A percentile compares a stretch with the other conserved stretches of the same genome.
Conservation (phyloP, 306 rosid species). For the Cucurbita moschata region DNA sequence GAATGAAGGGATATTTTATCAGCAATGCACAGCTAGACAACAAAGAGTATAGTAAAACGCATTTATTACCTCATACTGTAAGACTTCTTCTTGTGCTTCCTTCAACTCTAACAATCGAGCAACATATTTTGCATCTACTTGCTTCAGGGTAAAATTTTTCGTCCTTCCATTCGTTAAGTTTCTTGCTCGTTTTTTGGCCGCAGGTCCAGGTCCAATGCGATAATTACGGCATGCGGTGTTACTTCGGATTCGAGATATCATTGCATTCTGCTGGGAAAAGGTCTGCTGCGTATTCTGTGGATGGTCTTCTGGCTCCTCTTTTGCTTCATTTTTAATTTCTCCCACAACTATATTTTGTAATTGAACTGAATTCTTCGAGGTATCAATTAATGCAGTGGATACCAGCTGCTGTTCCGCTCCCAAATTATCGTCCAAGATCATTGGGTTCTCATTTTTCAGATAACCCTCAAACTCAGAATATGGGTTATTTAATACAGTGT, state of each 20-base stretch:
- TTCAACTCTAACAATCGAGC: conserved; percentile 46
- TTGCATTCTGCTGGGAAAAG: conserved; percentile 48
- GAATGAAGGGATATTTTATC: background rate
- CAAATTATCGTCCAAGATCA: conserved; percentile 19
- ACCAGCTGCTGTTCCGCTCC: conserved; percentile 34
- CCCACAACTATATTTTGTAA: conserved; percentile 24
- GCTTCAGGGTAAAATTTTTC: conserved; percentile 39
- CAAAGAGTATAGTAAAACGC: background rate
- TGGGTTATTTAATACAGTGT: conserved; percentile 13
- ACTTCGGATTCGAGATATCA: conserved; percentile 59
- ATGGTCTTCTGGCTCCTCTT: conserved; percentile 31
- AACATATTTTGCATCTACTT: conserved; percentile 52
- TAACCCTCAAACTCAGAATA: conserved; percentile 21
- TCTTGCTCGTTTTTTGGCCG: conserved; percentile 48
- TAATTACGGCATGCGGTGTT: conserved; percentile 51
- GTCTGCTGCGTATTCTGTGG: conserved; percentile 32
- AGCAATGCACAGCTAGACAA: background rate
- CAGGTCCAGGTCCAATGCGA: conserved; percentile 44
- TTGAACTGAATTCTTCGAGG: conserved; percentile 33
- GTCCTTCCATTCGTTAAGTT: conserved; percentile 38
- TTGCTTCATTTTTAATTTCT: conserved; percentile 33
- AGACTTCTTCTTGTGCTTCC: conserved; percentile 74
- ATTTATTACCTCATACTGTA: conserved; percentile 49
- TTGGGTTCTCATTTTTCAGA: conserved; percentile 22
- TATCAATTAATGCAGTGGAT: conserved; percentile 31